Conservation (phyloP, 371 early-diverging fungal genomes). For the Mortierella sp. region DNA sequence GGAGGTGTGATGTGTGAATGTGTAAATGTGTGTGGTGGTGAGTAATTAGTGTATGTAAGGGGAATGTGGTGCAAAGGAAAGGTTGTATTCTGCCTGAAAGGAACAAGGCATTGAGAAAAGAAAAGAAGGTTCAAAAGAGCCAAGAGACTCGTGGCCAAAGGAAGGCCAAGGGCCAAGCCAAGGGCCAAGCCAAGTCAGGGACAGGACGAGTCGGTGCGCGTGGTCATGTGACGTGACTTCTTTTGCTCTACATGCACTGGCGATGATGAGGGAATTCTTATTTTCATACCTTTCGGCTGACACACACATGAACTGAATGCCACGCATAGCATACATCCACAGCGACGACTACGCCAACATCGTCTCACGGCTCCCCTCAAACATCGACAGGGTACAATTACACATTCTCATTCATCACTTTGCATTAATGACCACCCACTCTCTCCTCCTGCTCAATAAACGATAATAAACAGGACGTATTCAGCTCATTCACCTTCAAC, state of each 20-base stretch:
- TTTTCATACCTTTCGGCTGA: background rate
- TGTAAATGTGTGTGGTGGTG: background rate
- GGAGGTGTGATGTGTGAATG: background rate
- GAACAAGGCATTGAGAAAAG: background rate
- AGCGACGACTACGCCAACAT: slow-evolving; percentile 38
- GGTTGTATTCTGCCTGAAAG: background rate
- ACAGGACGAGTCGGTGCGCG: background rate
- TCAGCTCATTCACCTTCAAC: background rate
- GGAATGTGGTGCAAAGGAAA: background rate
- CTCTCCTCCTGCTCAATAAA: background rate
- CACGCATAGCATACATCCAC: slow-evolving; percentile 36
- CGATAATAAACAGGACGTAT: background rate
- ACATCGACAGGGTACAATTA: slow-evolving; percentile 39
- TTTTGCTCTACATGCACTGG: background rate
- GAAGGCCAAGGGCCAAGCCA: background rate
- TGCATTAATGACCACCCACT: background rate
- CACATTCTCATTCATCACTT: background rate
- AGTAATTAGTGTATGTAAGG: background rate
- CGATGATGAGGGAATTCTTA: background rate
- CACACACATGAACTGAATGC: background rate
- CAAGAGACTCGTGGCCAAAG: background rate
- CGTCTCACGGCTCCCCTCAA: slow-evolving; percentile 42
- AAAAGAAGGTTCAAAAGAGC: background rate
- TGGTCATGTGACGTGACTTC: background rate
- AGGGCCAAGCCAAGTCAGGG: background rate